phyloP scores from a whole-genome alignment of 371 early-diverging fungal genomes.

The Neoconidiobolus thromboides region DNA sequence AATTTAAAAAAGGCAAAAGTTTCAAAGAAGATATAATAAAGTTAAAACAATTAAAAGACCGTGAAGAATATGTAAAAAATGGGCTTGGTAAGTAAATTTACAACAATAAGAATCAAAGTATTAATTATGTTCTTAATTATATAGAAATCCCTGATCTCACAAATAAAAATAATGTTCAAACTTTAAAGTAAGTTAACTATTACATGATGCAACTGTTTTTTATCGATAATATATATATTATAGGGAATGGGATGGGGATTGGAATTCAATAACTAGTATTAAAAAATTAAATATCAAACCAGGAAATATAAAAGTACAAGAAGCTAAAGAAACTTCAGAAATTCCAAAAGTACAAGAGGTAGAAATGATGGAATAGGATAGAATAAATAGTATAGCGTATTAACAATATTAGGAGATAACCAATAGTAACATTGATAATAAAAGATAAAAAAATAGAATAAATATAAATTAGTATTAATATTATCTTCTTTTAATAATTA shows the following conservation, averaged over 20 bases:
- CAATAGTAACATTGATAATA: no score
- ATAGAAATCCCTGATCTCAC: slow-evolving; percentile 2
- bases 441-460: no score
- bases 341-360: no score
- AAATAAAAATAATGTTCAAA: not conserved
- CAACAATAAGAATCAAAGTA: not conserved
- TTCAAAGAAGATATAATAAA: slow-evolving; percentile 2
- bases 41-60: not conserved
- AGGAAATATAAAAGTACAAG: not conserved
- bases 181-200: not conserved
- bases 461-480: no score
- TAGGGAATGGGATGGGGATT: slow-evolving; percentile 7
- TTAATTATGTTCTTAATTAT: not conserved
- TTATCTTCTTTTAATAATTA: no score
- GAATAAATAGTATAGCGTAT: no score
- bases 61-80: not conserved
- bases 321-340: no score
- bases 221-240: not conserved
- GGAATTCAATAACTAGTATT: not conserved
- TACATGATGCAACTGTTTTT: not conserved
- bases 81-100: not conserved
- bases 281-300: not conserved
- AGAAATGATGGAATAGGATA: no score
- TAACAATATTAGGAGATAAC: no score
- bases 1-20: not conserved